Conservation (phyloP, 495 filamentous ascomycete species). For the Parathielavia appendiculata region DNA sequence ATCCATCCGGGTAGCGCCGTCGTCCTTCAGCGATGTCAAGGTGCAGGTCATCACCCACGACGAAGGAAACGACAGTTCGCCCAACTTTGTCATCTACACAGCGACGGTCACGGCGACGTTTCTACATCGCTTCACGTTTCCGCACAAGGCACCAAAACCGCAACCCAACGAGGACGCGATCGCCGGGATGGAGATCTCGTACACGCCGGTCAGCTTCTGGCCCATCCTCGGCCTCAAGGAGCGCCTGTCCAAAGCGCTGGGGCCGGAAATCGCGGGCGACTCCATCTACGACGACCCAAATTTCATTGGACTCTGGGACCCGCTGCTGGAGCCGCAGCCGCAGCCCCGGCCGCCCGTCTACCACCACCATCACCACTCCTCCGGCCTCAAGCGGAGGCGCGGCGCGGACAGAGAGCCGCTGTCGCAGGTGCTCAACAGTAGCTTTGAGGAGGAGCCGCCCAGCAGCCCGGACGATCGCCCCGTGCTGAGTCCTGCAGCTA, state of each 20-base stretch:
- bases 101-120: slow-evolving; percentile 36
- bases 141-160: slow-evolving; percentile 26
- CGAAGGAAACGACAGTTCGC: slow-evolving; percentile 28
- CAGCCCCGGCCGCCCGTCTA: neutral
- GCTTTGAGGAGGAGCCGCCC: slow-evolving; percentile 33
- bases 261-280: slow-evolving; percentile 36
- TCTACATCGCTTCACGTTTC: slow-evolving; percentile 37
- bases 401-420: slow-evolving; percentile 21
- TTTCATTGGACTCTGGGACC: slow-evolving; percentile 36
- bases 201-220: slow-evolving; percentile 40
- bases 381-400: slow-evolving; percentile 25
- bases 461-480: slow-evolving; percentile 24
- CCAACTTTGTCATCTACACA: slow-evolving; percentile 41
- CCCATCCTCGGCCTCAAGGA: slow-evolving; percentile 46
- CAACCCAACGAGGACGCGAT: neutral
- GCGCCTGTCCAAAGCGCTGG: slow-evolving; percentile 43
- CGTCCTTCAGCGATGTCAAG: slow-evolving; percentile 34
- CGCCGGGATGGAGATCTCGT: slow-evolving; percentile 31
- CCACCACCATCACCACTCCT: neutral
- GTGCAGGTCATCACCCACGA: slow-evolving; percentile 40
- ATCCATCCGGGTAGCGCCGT: slow-evolving; percentile 12
- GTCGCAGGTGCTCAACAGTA: slow-evolving; percentile 29
- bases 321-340: slow-evolving; percentile 20
- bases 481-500: slow-evolving; percentile 32
- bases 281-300: slow-evolving; percentile 27